Conservation (phyloP, 129 eudicot genomes). For the Lonicera japonica region DNA sequence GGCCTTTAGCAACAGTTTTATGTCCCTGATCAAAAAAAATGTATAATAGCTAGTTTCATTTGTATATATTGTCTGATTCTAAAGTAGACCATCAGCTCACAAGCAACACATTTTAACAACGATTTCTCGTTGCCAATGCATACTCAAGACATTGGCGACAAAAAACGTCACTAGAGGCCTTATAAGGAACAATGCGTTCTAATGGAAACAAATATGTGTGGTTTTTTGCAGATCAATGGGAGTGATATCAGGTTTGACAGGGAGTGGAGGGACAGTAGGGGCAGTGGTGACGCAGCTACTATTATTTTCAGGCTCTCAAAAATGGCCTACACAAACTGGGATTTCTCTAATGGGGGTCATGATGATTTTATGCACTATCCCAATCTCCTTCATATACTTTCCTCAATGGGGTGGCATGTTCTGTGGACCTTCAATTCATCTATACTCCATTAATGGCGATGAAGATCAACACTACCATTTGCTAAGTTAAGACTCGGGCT, state of each 20-base stretch:
- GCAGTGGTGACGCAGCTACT: constrained; percentile 58
- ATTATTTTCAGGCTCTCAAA: constrained; percentile 54
- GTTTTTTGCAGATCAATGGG: constrained; percentile 51
- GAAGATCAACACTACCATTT: constrained; percentile 16
- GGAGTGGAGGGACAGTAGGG: constrained; percentile 75
- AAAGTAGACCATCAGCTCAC: too few relatives aligned
- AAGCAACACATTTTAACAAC: too few relatives aligned
- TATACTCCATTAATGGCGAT: neutral
- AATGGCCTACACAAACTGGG: constrained; percentile 47
- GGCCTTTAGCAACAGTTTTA: too few relatives aligned
- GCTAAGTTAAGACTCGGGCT: constrained; percentile 12
- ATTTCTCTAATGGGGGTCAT: constrained; percentile 64
- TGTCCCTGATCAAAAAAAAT: too few relatives aligned
- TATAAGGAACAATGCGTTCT: neutral
- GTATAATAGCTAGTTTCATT: too few relatives aligned
- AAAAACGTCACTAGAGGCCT: too few relatives aligned
- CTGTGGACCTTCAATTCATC: constrained; percentile 35
- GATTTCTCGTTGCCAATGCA: too few relatives aligned
- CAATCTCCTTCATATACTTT: constrained; percentile 46
- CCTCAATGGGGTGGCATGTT: constrained; percentile 74
- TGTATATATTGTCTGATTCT: too few relatives aligned
- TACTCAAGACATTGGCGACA: too few relatives aligned
- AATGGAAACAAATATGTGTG: neutral
- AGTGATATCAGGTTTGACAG: constrained; percentile 77
- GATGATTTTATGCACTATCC: constrained; percentile 41